These are phyloP conservation scores for Prunus mongolica DNA, from an alignment of 306 rosid species.

Conservation along the genomic window DNA sequence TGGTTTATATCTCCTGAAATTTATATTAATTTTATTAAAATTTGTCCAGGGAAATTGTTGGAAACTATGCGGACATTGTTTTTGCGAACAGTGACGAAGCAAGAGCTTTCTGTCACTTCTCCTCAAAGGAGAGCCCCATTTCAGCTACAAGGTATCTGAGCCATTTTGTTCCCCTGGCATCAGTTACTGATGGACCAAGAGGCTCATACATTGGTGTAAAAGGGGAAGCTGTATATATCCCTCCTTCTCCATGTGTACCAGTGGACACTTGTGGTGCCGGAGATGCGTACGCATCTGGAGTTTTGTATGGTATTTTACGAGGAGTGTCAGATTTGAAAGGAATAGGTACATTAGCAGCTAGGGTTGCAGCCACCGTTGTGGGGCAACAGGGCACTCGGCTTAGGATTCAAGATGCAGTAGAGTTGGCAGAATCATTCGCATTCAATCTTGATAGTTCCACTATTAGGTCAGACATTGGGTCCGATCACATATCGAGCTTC, in stretches of 20 bases:
- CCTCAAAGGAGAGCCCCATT: conserved; percentile 49
- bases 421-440: conserved; percentile 60
- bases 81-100: conserved; percentile 92
- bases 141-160: conserved; percentile 76
- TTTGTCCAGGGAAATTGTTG: conserved; percentile 72
- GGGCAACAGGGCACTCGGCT: conserved; percentile 94
- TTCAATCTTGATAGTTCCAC: conserved; percentile 35
- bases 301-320: conserved; percentile 62
- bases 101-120: conserved; percentile 69
- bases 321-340: conserved; percentile 73
- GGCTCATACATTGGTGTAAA: conserved; percentile 87
- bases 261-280: conserved; percentile 97
- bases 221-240: conserved; percentile 85
- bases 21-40: not conserved
- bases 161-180: conserved; percentile 83
- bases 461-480: conserved; percentile 54
- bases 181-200: conserved; percentile 74
- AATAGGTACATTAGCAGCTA: conserved; percentile 73
- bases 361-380: conserved; percentile 87
- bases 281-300: conserved; percentile 91
- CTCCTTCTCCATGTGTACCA: conserved; percentile 82
- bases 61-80: conserved; percentile 66
- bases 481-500: conserved; percentile 71
- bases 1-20: not conserved
- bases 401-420: conserved; percentile 67